Conservation (phyloP, 768 basidiomycete genomes). For the Podaxis rugospora region DNA sequence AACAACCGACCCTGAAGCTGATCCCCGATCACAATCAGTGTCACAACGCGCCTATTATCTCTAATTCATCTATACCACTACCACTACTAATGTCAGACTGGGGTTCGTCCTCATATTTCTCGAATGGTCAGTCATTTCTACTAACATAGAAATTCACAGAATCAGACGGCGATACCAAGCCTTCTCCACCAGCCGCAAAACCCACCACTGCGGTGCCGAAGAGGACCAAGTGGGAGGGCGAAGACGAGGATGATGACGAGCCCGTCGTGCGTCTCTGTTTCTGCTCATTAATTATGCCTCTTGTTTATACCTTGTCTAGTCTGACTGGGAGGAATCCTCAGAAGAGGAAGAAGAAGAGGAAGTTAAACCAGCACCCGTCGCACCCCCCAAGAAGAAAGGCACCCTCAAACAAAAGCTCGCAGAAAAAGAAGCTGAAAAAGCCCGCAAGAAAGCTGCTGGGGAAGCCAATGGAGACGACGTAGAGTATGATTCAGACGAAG, state of each 20-base stretch:
- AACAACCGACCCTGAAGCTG: neutral
- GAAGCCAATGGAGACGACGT: conserved; percentile 36
- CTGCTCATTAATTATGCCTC: neutral
- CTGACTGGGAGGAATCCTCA: conserved; percentile 80
- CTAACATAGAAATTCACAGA: conserved; percentile 16
- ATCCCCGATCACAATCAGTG: neutral
- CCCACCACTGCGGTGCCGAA: conserved; percentile 13
- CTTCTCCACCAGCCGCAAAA: conserved; percentile 17
- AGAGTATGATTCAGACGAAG: conserved; percentile 69
- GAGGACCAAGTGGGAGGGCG: conserved; percentile 82
- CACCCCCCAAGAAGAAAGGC: conserved; percentile 88
- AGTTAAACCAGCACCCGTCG: conserved; percentile 37
- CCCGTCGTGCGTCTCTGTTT: conserved; percentile 58
- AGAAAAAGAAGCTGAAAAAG: conserved; percentile 82
- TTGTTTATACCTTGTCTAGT: conserved; percentile 37
- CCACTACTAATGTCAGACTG: conserved; percentile 33
- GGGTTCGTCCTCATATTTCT: conserved; percentile 18
- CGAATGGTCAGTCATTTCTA: neutral
- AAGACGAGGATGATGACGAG: conserved; percentile 81
- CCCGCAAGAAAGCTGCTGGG: conserved; percentile 37
- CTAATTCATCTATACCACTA: neutral
- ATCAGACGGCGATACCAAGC: conserved; percentile 34
- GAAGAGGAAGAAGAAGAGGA: conserved; percentile 47
- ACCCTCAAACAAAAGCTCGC: conserved; percentile 88
- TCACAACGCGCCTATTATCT: neutral